Evolutionary conservation across 257 asterid genomes (phyloP).

Genomic region (Plectranthus barbatus): DNA sequence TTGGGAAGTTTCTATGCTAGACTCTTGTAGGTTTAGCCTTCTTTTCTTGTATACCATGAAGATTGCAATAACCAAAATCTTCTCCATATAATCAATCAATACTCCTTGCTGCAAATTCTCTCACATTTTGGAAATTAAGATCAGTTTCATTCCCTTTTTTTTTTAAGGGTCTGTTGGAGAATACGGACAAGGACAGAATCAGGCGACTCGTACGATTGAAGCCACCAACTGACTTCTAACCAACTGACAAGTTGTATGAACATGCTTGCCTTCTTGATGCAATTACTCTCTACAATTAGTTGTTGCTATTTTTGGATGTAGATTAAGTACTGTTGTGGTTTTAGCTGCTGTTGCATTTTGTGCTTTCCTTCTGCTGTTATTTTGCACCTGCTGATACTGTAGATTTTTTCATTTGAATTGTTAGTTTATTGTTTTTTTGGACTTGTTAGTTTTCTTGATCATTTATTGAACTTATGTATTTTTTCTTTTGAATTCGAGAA

Average conservation of each 20-base stretch:
- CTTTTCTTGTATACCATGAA: not conserved
- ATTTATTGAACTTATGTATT: no score
- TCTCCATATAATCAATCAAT: not conserved
- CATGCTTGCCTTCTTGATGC: not conserved
- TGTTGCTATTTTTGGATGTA: not conserved
- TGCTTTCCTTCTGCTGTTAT: not conserved
- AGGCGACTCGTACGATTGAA: conserved; percentile 44
- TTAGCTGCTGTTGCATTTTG: not conserved
- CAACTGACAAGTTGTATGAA: not conserved
- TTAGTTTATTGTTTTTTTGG: no score
- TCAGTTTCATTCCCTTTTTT: not conserved
- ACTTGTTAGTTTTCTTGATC: no score
- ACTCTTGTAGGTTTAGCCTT: not conserved
- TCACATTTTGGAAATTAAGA: not conserved
- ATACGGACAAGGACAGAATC: conserved; percentile 57
- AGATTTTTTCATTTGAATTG: no score
- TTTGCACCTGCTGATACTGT: not conserved
- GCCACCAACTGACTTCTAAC: conserved; percentile 44
- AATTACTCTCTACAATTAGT: not conserved
- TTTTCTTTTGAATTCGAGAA: no score
- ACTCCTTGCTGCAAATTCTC: not conserved
- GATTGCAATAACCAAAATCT: not conserved
- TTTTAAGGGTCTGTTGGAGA: conserved; percentile 49
- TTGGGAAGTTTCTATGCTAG: not conserved
- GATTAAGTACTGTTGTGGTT: not conserved